phyloP scores from a whole-genome alignment of 169 alveolate genomes.

The Toxoplasma gondii region DNA sequence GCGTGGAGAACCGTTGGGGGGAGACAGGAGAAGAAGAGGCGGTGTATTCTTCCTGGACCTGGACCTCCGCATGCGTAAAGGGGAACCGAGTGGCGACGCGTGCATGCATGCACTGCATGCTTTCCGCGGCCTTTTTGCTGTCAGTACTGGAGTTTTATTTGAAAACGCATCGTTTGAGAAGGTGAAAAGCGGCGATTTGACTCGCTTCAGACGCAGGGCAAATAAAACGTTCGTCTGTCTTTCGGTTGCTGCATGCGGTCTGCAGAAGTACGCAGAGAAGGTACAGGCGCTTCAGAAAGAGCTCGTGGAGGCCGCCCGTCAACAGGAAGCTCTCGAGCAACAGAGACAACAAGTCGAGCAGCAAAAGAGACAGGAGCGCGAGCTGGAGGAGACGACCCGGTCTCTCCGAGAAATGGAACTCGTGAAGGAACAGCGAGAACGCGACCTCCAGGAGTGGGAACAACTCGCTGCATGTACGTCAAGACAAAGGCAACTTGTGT shows the following conservation, averaged over 20 bases:
- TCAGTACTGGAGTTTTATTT: no score
- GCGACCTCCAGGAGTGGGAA: not conserved
- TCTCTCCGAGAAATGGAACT: not conserved
- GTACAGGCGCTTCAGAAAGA: not conserved
- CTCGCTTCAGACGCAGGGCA: no score
- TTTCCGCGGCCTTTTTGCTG: no score
- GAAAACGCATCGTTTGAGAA: no score
- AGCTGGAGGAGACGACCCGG: not conserved
- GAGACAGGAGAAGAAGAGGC: no score
- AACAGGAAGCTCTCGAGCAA: conserved; percentile 27
- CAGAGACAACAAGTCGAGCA: conserved; percentile 1
- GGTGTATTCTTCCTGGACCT: no score
- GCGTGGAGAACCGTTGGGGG: no score
- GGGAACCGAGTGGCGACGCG: no score
- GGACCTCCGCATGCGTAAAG: no score
- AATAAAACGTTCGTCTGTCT: not conserved
- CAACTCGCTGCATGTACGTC: conserved; percentile 36
- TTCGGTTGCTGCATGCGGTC: not conserved
- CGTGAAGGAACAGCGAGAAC: not conserved
- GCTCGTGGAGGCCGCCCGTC: conserved; percentile 4
- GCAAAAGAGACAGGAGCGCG: conserved; percentile 20
- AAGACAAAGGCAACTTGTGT: not conserved
- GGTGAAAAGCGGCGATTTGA: no score
- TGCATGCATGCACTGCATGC: no score
- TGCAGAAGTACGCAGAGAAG: not conserved